Evolutionary conservation across 306 rosid genomes (phyloP).

Genomic region (Cucumis melo): DNA sequence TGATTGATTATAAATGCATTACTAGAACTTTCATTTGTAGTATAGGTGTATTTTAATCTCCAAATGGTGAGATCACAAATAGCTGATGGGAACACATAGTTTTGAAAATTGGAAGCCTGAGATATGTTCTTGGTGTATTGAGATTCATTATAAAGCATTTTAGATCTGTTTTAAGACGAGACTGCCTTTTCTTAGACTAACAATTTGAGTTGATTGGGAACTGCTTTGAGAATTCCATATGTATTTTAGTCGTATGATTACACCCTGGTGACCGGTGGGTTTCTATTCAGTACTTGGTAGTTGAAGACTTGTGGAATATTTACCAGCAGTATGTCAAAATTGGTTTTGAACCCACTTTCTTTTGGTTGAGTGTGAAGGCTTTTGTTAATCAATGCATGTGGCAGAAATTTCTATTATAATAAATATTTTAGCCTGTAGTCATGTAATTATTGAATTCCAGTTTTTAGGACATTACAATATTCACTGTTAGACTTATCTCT

Average conservation of each 20-base stretch:
- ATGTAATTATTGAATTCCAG: background rate
- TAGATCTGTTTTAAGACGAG: background rate
- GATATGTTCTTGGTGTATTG: background rate
- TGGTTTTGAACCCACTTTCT: background rate
- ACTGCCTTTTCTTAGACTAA: background rate
- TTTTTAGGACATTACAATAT: background rate
- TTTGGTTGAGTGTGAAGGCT: no score
- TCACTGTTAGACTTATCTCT: slow-evolving; percentile 1
- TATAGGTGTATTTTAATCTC: background rate
- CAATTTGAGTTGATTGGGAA: background rate
- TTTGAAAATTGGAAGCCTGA: background rate
- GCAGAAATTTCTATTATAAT: background rate
- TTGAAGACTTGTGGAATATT: background rate
- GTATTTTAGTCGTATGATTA: background rate
- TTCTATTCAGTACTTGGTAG: background rate
- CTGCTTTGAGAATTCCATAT: background rate
- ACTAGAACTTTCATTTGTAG: background rate
- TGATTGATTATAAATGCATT: background rate
- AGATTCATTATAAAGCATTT: background rate
- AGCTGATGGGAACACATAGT: background rate
- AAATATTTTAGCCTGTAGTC: background rate
- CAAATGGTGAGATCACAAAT: background rate
- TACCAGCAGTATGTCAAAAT: background rate
- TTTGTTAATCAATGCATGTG: background rate
- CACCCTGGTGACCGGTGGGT: background rate